Conservation (phyloP, 192 early-diverging fungal genomes). For the Podila verticillata region DNA sequence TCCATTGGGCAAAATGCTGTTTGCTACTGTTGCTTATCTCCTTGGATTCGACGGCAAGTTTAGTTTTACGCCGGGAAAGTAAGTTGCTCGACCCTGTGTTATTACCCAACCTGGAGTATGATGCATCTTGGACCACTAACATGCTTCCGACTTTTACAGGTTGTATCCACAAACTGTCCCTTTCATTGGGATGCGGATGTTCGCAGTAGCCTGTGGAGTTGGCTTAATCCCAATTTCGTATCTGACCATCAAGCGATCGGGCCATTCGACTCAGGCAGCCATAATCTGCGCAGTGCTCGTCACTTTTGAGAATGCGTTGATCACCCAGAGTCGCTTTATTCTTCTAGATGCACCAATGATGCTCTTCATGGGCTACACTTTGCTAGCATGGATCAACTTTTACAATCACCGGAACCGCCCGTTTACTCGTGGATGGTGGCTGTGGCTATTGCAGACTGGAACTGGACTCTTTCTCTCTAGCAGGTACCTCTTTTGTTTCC, state of each 20-base stretch:
- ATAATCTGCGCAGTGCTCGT: conserved; percentile 82
- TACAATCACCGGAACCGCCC: conserved; percentile 76
- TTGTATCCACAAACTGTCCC: conserved; percentile 87
- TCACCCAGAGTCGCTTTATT: conserved; percentile 92
- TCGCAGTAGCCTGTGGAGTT: conserved; percentile 82
- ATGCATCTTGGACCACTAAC: background rate
- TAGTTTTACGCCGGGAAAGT: conserved; percentile 87
- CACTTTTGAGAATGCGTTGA: conserved; percentile 89
- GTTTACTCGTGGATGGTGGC: conserved; percentile 87
- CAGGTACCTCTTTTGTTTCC: conserved; percentile 20
- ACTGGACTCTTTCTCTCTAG: conserved; percentile 73
- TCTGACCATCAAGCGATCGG: conserved; percentile 81
- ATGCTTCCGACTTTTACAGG: conserved; percentile 50
- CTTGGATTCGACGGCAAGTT: conserved; percentile 86
- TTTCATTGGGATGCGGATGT: conserved; percentile 85
- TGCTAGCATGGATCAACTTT: conserved; percentile 91
- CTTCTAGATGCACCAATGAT: conserved; percentile 92
- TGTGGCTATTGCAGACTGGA: conserved; percentile 87
- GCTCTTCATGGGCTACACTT: conserved; percentile 82
- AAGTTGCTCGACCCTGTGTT: conserved; percentile 30
- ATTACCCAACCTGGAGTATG: too few species aligned
- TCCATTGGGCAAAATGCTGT: conserved; percentile 86
- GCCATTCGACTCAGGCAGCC: conserved; percentile 79
- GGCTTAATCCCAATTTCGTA: conserved; percentile 85
- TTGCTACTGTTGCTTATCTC: conserved; percentile 70